Evolutionary conservation across 2,329 filamentous ascomycete genomes (phyloP).

Genomic region (Sarocladium kiliense): DNA sequence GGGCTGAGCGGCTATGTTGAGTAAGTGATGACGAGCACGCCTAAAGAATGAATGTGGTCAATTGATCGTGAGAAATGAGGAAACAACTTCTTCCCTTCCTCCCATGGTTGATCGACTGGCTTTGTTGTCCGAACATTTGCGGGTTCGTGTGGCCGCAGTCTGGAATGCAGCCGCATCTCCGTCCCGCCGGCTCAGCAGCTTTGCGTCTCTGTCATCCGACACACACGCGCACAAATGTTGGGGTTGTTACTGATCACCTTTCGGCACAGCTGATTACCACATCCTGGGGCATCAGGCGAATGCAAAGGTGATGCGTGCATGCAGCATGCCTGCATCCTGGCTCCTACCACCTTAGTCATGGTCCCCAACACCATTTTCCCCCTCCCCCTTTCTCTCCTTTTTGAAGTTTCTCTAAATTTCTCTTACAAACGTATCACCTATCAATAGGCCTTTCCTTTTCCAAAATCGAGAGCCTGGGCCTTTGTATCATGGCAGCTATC

Average conservation of each 20-base stretch:
- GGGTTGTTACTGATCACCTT: too few species aligned
- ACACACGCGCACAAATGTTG: too few species aligned
- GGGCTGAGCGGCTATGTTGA: too few species aligned
- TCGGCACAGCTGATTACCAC: too few species aligned
- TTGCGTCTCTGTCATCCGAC: not conserved
- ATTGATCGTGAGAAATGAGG: not conserved
- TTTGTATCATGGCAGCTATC: not conserved
- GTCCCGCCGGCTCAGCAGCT: not conserved
- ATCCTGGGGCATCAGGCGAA: not conserved
- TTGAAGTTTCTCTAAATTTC: too few species aligned
- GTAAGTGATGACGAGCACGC: too few species aligned
- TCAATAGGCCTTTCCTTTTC: not conserved
- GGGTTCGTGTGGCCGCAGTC: not conserved
- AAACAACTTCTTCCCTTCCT: not conserved
- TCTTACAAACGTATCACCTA: too few species aligned
- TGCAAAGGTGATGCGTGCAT: not conserved
- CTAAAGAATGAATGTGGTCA: not conserved
- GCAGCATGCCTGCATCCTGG: not conserved
- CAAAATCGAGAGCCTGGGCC: too few species aligned
- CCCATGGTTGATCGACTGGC: not conserved
- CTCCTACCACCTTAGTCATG: too few species aligned
- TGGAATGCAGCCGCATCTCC: too few species aligned
- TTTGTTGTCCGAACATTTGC: not conserved
- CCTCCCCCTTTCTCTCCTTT: not conserved
- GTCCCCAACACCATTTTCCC: not conserved